A percentile compares a stretch with the other conserved stretches of the same genome.
These are phyloP conservation scores for Neonectria neomacrospora DNA, from an alignment of 2,329 filamentous ascomycete genomes.

Conservation along the genomic window DNA sequence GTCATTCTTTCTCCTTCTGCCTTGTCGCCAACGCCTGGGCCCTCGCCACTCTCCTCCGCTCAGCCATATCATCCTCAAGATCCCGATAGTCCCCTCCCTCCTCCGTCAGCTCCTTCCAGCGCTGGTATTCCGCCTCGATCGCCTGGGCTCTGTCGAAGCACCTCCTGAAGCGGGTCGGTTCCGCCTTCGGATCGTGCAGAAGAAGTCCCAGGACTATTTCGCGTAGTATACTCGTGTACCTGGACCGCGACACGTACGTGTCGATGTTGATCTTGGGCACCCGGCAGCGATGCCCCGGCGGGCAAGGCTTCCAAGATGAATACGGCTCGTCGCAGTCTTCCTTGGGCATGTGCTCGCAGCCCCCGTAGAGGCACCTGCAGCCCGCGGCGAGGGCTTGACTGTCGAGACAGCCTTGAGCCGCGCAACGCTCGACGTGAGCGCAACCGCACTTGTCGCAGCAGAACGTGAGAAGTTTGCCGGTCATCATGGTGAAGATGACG, in stretches of 20 bases:
- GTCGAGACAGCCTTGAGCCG: constrained; percentile 44
- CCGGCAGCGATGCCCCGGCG: constrained; percentile 34
- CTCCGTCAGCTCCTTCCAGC: constrained; percentile 46
- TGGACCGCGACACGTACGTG: constrained; percentile 38
- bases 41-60: constrained; percentile 14
- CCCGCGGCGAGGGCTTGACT: constrained; percentile 19
- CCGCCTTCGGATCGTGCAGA: constrained; percentile 29
- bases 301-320: constrained; percentile 27
- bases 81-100: constrained; percentile 49
- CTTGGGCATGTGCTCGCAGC: constrained; percentile 36
- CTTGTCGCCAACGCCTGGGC: constrained; percentile 1
- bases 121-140: constrained; percentile 42
- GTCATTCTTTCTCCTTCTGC: not conserved
- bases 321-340: constrained; percentile 24
- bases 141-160: constrained; percentile 8
- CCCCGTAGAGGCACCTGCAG: constrained; percentile 40
- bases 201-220: constrained; percentile 42
- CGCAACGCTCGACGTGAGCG: constrained; percentile 47
- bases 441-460: constrained; percentile 35
- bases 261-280: constrained; percentile 47
- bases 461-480: constrained; percentile 33
- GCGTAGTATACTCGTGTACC: constrained; percentile 45
- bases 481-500: constrained; percentile 57
- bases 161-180: not conserved
- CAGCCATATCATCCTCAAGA: constrained; percentile 43